A percentile compares a stretch with the other conserved stretches of the same genome.
These are phyloP conservation scores for Nakazawaea populi DNA, from an alignment of 805 yeast genomes.

Conservation along the genomic window DNA sequence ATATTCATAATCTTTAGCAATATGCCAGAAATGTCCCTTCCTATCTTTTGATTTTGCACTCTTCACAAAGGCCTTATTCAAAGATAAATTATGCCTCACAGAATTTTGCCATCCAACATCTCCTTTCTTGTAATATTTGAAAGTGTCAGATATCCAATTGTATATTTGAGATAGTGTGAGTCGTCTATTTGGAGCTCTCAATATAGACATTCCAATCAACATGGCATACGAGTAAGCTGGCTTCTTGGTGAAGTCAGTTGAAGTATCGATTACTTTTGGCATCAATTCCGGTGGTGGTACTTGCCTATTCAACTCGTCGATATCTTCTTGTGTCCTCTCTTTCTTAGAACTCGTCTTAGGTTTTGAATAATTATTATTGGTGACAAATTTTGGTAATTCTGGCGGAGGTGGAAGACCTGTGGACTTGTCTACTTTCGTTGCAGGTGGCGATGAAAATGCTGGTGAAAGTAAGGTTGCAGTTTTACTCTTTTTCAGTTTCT, in stretches of 20 bases:
- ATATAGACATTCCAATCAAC: slow-evolving; percentile 86
- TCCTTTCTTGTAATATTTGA: slow-evolving; percentile 72
- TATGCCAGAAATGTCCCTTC: slow-evolving; percentile 91
- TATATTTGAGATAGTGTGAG: slow-evolving; percentile 82
- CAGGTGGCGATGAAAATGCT: slow-evolving; percentile 41
- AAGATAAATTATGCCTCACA: slow-evolving; percentile 86
- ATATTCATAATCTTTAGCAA: slow-evolving; percentile 75
- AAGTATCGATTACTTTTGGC: slow-evolving; percentile 44
- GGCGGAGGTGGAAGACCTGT: slow-evolving; percentile 9
- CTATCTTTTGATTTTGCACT: slow-evolving; percentile 88
- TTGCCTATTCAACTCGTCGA: slow-evolving; percentile 12
- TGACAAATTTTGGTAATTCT: slow-evolving; percentile 11
- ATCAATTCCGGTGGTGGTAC: slow-evolving; percentile 32
- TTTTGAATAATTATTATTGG: slow-evolving; percentile 9
- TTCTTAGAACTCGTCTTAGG: slow-evolving; percentile 12
- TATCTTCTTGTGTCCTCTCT: slow-evolving; percentile 12
- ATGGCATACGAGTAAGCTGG: slow-evolving; percentile 96
- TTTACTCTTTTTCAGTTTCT: slow-evolving; percentile 3
- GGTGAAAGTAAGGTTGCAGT: slow-evolving; percentile 23
- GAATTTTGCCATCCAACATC: slow-evolving; percentile 98
- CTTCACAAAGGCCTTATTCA: slow-evolving; percentile 89
- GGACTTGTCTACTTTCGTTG: background rate
- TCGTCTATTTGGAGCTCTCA: slow-evolving; percentile 68
- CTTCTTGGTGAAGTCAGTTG: slow-evolving; percentile 37
- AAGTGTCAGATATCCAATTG: slow-evolving; percentile 85